Evolutionary conservation across 768 basidiomycete species (phyloP).

Genomic region (Tylopilus cervinicoccineus): DNA sequence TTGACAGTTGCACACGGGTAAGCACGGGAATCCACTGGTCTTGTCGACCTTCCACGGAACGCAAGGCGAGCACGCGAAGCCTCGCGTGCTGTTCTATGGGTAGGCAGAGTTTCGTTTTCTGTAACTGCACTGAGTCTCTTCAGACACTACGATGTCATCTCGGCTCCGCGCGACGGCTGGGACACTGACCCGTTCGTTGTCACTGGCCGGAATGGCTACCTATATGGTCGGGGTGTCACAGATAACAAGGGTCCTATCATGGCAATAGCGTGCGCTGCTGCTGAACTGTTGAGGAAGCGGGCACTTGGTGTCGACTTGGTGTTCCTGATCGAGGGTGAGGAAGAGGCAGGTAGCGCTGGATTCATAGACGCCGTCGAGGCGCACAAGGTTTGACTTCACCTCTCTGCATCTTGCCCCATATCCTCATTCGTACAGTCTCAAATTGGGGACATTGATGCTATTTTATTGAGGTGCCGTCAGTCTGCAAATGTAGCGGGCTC

Average conservation of each 20-base stretch:
- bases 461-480: slow-evolving; percentile 68
- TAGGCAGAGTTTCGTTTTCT: slow-evolving; percentile 44
- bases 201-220: slow-evolving; percentile 79
- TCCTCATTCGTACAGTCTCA: slow-evolving; percentile 45
- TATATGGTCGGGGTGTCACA: slow-evolving; percentile 87
- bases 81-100: slow-evolving; percentile 90
- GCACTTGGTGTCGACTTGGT: slow-evolving; percentile 84
- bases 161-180: slow-evolving; percentile 75
- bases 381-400: slow-evolving; percentile 55
- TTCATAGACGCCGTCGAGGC: slow-evolving; percentile 73
- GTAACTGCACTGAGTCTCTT: neutral
- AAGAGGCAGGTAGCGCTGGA: slow-evolving; percentile 89
- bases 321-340: slow-evolving; percentile 93
- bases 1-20: slow-evolving; percentile 67
- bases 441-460: slow-evolving; percentile 86
- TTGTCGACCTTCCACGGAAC: slow-evolving; percentile 82
- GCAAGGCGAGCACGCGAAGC: slow-evolving; percentile 53
- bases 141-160: slow-evolving; percentile 96
- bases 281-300: slow-evolving; percentile 67
- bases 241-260: slow-evolving; percentile 97
- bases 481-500: neutral
- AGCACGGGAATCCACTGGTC: slow-evolving; percentile 82
- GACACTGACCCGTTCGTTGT: slow-evolving; percentile 78
- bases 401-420: neutral
- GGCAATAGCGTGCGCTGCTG: slow-evolving; percentile 86